Evolutionary conservation across 257 asterid species (phyloP).

Genomic region (Knoxia roxburghii): DNA sequence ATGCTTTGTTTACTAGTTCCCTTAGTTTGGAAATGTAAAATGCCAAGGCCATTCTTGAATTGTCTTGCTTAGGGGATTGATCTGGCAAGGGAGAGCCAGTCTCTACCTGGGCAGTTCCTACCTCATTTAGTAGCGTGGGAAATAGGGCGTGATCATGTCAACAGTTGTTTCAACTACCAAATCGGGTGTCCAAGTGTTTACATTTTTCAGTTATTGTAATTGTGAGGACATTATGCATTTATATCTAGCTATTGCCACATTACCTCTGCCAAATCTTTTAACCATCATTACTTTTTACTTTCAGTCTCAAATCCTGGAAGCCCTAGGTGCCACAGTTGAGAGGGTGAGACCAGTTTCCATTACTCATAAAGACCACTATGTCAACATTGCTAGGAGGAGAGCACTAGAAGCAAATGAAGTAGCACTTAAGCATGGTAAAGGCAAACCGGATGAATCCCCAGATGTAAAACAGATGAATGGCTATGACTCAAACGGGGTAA

Average conservation of each 20-base stretch:
- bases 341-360: constrained; percentile 95
- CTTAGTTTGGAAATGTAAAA: not conserved
- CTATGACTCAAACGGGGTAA: constrained; percentile 21
- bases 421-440: constrained; percentile 34
- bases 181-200: not conserved
- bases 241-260: not conserved
- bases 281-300: constrained; percentile 1
- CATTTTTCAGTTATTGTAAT: not conserved
- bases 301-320: constrained; percentile 93
- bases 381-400: constrained; percentile 89
- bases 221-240: not conserved
- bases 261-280: too few relatives aligned
- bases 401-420: constrained; percentile 67
- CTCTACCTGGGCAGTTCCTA: not conserved
- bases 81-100: not conserved
- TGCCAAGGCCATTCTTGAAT: not conserved
- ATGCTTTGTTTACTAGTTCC: not conserved
- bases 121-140: not conserved
- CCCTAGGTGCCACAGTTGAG: constrained; percentile 94
- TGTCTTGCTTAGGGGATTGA: not conserved
- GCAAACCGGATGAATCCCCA: constrained; percentile 16
- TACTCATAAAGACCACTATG: constrained; percentile 86
- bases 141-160: not conserved
- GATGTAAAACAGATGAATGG: constrained; percentile 25
- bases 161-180: not conserved